phyloP scores from a whole-genome alignment of 768 basidiomycete genomes.

The Mycena rosella region DNA sequence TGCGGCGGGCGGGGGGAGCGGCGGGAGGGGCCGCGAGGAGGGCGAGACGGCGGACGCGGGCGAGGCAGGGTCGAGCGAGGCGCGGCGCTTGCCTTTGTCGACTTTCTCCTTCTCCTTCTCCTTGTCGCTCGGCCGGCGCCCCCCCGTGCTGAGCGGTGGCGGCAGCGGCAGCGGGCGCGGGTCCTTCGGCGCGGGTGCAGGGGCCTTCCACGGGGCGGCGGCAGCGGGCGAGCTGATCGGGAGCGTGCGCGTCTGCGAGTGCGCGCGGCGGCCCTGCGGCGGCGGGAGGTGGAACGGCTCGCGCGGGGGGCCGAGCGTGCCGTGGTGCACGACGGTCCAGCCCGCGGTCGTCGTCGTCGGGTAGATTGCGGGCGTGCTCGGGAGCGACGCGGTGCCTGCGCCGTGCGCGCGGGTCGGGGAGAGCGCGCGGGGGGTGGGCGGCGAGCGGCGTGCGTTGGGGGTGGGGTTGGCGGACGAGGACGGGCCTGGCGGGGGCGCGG shows the following conservation, averaged over 20 bases:
- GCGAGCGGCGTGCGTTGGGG: too few species aligned
- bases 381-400: neutral
- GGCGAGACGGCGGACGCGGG: neutral
- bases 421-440: too few species aligned
- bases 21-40: conserved; percentile 5
- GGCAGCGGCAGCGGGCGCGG: conserved; percentile 28
- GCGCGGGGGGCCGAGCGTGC: conserved; percentile 30
- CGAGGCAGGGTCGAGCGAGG: conserved; percentile 1
- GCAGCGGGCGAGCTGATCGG: conserved; percentile 23
- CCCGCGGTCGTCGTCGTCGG: conserved; percentile 22
- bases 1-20: conserved; percentile 16
- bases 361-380: conserved; percentile 1
- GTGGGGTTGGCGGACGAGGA: too few species aligned
- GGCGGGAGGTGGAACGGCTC: conserved; percentile 15
- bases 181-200: neutral
- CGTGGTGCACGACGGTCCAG: conserved; percentile 38
- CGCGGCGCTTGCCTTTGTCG: conserved; percentile 25
- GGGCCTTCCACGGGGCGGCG: neutral
- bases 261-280: neutral
- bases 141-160: conserved; percentile 27
- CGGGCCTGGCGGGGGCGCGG: too few species aligned
- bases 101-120: neutral
- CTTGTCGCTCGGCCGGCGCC: neutral
- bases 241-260: conserved; percentile 19
- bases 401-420: too few species aligned